phyloP scores from a whole-genome alignment of 495 filamentous ascomycete species.

The Parachaetomium inaequale region DNA sequence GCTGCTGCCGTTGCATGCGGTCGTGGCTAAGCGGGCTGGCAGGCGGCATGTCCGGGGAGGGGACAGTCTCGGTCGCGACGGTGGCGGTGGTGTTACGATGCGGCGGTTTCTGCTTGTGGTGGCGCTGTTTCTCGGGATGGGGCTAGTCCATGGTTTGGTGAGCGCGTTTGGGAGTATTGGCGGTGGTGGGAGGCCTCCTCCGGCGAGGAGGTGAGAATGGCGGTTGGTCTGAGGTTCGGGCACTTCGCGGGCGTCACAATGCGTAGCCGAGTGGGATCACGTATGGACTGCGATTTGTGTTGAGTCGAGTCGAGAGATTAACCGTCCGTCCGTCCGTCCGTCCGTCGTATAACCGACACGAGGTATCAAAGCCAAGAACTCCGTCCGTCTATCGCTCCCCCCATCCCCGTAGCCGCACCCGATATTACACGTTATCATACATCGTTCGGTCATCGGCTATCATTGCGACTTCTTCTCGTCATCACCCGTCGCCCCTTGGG shows the following conservation, averaged over 20 bases:
- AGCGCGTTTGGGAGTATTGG: not conserved
- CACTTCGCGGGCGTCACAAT: not conserved
- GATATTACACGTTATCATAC: conserved; percentile 20
- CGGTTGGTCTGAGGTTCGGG: not conserved
- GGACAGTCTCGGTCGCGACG: not conserved
- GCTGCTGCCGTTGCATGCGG: not conserved
- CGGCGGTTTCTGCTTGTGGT: not conserved
- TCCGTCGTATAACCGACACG: not conserved
- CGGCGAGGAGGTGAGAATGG: not conserved
- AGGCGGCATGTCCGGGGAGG: not conserved
- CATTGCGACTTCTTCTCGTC: conserved; percentile 26
- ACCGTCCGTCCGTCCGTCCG: not conserved
- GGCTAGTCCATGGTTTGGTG: conserved; percentile 1
- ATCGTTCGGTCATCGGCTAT: conserved; percentile 16
- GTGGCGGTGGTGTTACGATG: not conserved
- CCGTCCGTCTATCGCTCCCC: conserved; percentile 9
- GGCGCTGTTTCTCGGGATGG: conserved; percentile 2
- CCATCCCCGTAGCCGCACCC: not conserved
- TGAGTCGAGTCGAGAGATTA: not conserved
- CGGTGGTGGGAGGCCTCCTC: not conserved
- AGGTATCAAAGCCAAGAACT: not conserved
- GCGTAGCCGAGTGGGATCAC: not conserved
- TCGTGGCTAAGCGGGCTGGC: not conserved
- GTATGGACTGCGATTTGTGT: not conserved
- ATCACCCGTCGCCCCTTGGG: conserved; percentile 10